Evolutionary conservation across 352 stramenopile species (phyloP).

Genomic region (Globisporangium spinosum): DNA sequence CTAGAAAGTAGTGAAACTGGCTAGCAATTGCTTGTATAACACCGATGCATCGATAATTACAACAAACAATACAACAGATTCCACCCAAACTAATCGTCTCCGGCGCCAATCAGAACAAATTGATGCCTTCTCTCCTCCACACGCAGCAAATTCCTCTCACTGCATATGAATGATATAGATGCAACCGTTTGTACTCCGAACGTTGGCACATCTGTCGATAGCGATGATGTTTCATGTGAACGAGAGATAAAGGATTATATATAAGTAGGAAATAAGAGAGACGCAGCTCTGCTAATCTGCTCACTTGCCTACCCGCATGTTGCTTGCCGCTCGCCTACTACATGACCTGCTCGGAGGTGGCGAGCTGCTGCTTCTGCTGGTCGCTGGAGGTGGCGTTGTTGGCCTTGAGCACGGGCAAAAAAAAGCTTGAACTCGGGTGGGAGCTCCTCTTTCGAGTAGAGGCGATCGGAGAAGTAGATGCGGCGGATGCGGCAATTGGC

Average conservation of each 20-base stretch:
- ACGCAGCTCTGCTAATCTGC: not conserved
- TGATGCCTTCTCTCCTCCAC: not conserved
- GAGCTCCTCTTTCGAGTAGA: constrained; percentile 97
- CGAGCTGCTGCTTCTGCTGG: constrained; percentile 40
- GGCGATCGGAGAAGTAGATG: constrained; percentile 97
- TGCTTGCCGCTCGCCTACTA: constrained; percentile 30
- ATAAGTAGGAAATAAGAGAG: not conserved
- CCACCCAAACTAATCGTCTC: not conserved
- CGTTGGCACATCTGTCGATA: not conserved
- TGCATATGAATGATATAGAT: too few relatives aligned
- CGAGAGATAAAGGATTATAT: not conserved
- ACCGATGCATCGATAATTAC: not conserved
- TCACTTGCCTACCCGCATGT: not conserved
- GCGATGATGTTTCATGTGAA: not conserved
- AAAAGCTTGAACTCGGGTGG: constrained; percentile 98
- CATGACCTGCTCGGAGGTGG: constrained; percentile 37
- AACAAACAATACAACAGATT: not conserved
- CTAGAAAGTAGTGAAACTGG: not conserved
- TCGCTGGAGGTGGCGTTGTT: constrained; percentile 43
- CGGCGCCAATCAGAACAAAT: not conserved
- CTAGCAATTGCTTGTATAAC: not conserved
- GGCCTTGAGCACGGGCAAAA: constrained; percentile 92
- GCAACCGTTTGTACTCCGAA: not conserved
- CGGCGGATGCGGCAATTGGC: constrained; percentile 96
- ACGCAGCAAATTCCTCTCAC: too few relatives aligned